Conservation (phyloP, 345 rosid species). For the Salix brachista region DNA sequence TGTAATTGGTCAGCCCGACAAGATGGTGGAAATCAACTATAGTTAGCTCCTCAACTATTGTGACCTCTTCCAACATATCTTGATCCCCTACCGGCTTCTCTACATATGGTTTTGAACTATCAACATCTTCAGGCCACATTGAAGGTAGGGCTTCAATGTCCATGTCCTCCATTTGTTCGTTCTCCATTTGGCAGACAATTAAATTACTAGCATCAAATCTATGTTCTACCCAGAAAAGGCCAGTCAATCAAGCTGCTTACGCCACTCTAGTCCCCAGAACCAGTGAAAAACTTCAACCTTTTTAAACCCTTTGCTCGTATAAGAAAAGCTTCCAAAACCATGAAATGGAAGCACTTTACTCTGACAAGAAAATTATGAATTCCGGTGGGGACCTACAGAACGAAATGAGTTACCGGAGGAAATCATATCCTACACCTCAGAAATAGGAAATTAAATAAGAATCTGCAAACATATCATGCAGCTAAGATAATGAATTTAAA, state of each 20-base stretch:
- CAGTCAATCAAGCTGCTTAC: background rate
- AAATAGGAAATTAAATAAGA: background rate
- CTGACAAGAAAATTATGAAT: background rate
- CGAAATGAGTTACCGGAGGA: background rate
- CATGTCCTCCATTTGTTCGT: conserved; percentile 68
- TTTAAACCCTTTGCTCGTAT: background rate
- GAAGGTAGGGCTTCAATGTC: conserved; percentile 76
- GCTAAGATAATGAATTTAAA: background rate
- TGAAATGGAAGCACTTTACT: background rate
- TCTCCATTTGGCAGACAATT: conserved; percentile 56
- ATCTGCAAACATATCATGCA: background rate
- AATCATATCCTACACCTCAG: background rate
- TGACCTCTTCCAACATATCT: conserved; percentile 86
- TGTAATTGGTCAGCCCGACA: conserved; percentile 47
- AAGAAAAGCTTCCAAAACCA: background rate
- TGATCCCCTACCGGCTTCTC: conserved; percentile 71
- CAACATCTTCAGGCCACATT: conserved; percentile 95
- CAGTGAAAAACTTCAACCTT: background rate
- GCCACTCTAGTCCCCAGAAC: background rate
- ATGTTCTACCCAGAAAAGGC: conserved; percentile 3
- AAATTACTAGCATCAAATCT: conserved; percentile 11
- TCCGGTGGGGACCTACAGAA: conserved; percentile 4
- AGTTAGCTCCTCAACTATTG: conserved; percentile 43
- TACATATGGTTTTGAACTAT: conserved; percentile 74
- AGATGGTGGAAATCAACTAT: conserved; percentile 68